Base-by-base conservation (phyloP, 768 basidiomycete genomes). In the Melanogaster broomeanus region DNA sequence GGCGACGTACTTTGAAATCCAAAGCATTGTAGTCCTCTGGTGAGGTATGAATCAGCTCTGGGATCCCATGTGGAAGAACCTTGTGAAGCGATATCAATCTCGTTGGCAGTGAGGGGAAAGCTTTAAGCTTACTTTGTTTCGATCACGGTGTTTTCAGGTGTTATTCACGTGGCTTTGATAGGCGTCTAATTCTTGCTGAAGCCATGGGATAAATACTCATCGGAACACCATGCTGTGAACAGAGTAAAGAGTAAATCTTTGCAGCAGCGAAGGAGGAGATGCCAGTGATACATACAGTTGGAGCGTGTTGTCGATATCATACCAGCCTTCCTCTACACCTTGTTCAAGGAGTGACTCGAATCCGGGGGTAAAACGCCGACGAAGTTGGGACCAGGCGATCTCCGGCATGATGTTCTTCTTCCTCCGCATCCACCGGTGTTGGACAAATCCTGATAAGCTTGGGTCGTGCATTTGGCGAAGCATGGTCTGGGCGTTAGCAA, bases 341-440 rank as follows among this genome's bases (percentile, higher is more conserved):
- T 48, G 3, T 0, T 74, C 60, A 0, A 78, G 53, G 0, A 71
- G 27, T 2, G 59, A 27, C 46, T 79, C 72, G 57, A 74, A 77
- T 0, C 73, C 72, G 1, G 68, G 72, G 0, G 68, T 49, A 42
- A 68, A 78, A 0, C 57, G 28, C 0, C 54, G 46, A 0, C 67
- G 56, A 1, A 76, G 42, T 3, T 51, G 45, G 3, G 74, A 72
- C 79, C 80, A 82, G 0, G 52, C 55, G 0, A 70, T 72, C 51
- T 81, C 77, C 0, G 73, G 63, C 51, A 70, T 76, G 39, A 80
- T 58, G 42, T 81, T 81, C 2, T 59, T 68, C 31, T 76, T 70
- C 0, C 59, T 47, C 0, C 56, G 48, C 61, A 61, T 71, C 61
- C 71, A 80, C 0, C 64, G 56, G 42, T 82, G 78, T 45, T 80